Base-by-base conservation (phyloP, 2,329 filamentous ascomycete species). In the Calonectria pauciramosa region DNA sequence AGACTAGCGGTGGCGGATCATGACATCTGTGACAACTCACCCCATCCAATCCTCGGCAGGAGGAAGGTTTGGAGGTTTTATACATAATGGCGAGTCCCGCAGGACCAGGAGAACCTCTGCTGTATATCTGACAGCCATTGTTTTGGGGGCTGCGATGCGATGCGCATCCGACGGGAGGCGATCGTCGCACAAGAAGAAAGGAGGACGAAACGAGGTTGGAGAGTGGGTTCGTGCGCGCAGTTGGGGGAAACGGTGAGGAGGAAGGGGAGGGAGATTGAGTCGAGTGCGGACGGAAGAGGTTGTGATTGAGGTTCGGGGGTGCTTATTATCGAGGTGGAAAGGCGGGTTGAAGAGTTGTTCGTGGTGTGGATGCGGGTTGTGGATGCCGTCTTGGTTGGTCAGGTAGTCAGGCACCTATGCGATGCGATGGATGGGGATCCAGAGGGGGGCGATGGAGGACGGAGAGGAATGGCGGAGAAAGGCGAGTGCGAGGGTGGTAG, bases 31-130 rank as follows among this genome's bases (percentile, higher is more conserved):
- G 66, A 70, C 9, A 64, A 86, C 91, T 83, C 89, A 98, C 94
- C 96, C 96, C 95, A 98, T 98, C 96, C 96, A 99, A 88, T 98
- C 95, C 87, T 98, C 95, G 77, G 94, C 91, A 32, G 95, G 94
- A 78, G 96, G 96, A 59, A 98, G 90, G 77, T 90, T 91, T 77
- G 93, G 88, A 60, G 96, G 96, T 86, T 95, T 97, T 80, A 90
- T 88, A 82, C 96, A 96, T 84, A 98, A 89, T 78, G 96, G 96
- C 77, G 96, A 98, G 74, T 94, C 89, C 86, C 93, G 92, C 82
- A 99, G 88, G 84, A 90, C 89, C 81, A 95, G 88, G 80, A 99
- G 89, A 86, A 94, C 90, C 77, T 96, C 94, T 85, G 91, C 89
- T 76, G 94, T 91, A 85, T 98, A 98, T 88, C 92, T 91, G 82